phyloP scores from a whole-genome alignment of 2,329 filamentous ascomycete genomes.

The Colletotrichum trifolii region DNA sequence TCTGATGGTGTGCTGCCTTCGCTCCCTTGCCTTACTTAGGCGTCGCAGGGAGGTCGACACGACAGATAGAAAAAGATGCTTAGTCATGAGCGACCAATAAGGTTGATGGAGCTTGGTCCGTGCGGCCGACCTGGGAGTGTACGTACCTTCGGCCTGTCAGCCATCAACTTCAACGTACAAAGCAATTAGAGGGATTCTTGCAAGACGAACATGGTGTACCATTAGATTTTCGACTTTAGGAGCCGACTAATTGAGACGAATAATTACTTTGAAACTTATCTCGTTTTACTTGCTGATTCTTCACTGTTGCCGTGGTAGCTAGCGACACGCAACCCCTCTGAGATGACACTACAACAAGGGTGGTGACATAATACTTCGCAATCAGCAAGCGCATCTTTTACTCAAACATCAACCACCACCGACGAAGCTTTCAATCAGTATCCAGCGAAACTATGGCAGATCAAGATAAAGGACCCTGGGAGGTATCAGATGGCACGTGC shows the following conservation, averaged over 20 bases:
- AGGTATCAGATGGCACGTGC: conserved; percentile 62
- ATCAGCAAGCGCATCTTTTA: too few relatives aligned
- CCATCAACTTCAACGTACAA: background rate
- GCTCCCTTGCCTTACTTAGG: conserved; percentile 24
- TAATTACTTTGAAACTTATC: too few relatives aligned
- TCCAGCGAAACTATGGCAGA: conserved; percentile 1
- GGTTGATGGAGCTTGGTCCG: conserved; percentile 5
- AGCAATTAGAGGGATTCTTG: background rate
- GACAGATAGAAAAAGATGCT: conserved; percentile 10
- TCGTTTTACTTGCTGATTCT: too few relatives aligned
- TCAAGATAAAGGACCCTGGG: conserved; percentile 43
- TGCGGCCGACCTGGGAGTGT: background rate
- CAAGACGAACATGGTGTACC: too few relatives aligned
- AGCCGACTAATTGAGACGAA: too few relatives aligned
- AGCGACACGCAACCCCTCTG: too few relatives aligned
- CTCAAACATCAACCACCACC: too few relatives aligned
- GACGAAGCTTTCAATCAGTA: background rate
- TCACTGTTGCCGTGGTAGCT: too few relatives aligned
- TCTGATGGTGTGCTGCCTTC: background rate
- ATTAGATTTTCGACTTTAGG: too few relatives aligned
- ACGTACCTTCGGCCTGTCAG: background rate
- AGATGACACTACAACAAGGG: too few relatives aligned
- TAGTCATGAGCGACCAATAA: conserved; percentile 25
- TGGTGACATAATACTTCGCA: too few relatives aligned
- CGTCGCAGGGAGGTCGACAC: background rate